Base-by-base conservation (phyloP, 768 basidiomycete genomes). In the Stropharia rugosoannulata region DNA sequence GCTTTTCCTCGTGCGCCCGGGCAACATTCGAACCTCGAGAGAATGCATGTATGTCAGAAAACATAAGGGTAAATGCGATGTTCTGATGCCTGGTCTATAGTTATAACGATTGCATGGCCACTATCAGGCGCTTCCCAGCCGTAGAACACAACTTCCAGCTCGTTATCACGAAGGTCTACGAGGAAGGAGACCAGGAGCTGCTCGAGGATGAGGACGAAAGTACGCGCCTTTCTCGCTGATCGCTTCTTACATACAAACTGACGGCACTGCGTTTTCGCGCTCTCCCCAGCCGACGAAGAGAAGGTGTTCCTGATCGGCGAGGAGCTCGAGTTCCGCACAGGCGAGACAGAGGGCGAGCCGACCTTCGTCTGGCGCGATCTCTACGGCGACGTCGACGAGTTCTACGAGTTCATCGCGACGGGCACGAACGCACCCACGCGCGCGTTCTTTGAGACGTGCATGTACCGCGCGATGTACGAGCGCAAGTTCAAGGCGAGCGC, bases 391-490 rank as follows among this genome's bases (percentile, higher is more conserved):
- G 80, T 93, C 16, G 95, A 95, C 62, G 96, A 98, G 66, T 80
- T 92, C 51, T 98, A 90, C 68, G 95, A 98, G 70, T 98, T 95
- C 68, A 89, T 97, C 15, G 87, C 91, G 25, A 77, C 84, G 3
- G 81, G 80, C 11, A 86, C 86, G 4, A 93, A 93, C 44, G 85
- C 84, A 49, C 89, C 91, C 0, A 95, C 93, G 0, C 83, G 86
- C 45, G 87, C 83, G 13, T 90, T 94, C 68, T 97, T 98, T 67
- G 95, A 98, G 73, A 87, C 87, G 22, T 92, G 94, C 73, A 90
- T 98, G 80, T 91, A 96, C 63, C 86, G 92, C 27, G 96, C 96
- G 56, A 94, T 98, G 86, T 98, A 89, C 70, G 97, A 99, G 68
- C 84, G 95, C 72, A 95, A 95, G 75, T 88, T 89, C 75, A 86